These are phyloP conservation scores for Debaryomyces sp. DNA, from an alignment of 1,139 yeast species.

Conservation along the genomic window DNA sequence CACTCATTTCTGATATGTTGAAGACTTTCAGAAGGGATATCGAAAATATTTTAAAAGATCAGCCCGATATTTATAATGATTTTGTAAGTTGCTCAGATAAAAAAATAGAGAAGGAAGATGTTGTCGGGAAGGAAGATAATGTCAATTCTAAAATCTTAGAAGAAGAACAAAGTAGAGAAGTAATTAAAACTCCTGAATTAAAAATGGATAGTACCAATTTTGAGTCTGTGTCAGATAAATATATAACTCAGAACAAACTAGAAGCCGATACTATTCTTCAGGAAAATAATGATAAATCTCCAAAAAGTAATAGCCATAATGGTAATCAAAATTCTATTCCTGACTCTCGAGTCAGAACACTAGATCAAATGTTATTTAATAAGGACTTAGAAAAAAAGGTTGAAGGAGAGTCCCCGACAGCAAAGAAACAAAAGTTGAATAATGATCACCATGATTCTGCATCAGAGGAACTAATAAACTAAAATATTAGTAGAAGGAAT, in stretches of 20 bases:
- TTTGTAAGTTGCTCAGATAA: slow-evolving; percentile 20
- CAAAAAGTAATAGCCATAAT: background rate
- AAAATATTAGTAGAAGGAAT: background rate
- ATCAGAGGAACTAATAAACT: background rate
- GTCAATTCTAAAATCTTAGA: background rate
- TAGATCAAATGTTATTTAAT: background rate
- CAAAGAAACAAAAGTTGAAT: background rate
- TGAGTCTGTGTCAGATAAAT: background rate
- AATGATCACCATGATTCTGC: background rate
- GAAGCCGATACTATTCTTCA: background rate
- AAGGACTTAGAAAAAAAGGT: background rate
- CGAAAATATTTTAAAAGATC: slow-evolving; percentile 32
- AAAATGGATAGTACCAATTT: background rate
- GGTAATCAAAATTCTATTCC: background rate
- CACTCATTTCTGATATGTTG: slow-evolving; percentile 40
- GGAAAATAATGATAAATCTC: background rate
- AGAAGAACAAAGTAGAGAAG: background rate
- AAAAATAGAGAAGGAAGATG: background rate
- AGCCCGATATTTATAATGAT: slow-evolving; percentile 36
- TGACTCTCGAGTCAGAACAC: background rate
- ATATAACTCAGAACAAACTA: background rate
- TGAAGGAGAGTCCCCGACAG: background rate
- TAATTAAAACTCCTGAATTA: background rate
- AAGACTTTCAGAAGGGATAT: slow-evolving; percentile 31
- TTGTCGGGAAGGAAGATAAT: background rate